Evolutionary conservation across 1,139 yeast species (phyloP).

Genomic region (Kodamaea plutei): DNA sequence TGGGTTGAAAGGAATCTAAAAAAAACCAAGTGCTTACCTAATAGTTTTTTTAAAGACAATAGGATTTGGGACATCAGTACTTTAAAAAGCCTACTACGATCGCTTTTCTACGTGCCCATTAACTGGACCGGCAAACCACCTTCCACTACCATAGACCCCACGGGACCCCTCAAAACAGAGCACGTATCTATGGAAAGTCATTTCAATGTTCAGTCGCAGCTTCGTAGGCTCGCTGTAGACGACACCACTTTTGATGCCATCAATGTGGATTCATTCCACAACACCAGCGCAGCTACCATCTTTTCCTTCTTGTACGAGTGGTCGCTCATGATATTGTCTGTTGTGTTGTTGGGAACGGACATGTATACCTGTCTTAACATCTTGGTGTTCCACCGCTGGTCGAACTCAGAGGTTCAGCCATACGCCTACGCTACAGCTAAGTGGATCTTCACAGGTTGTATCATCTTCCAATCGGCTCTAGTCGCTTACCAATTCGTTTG

Average conservation of each 20-base stretch:
- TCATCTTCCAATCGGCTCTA: constrained; percentile 64
- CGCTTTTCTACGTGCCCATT: too few relatives aligned
- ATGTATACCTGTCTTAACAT: constrained; percentile 75
- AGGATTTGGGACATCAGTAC: too few relatives aligned
- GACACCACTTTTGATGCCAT: constrained; percentile 36
- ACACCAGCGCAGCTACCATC: constrained; percentile 50
- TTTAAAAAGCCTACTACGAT: too few relatives aligned
- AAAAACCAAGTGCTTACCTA: too few relatives aligned
- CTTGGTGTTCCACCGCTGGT: constrained; percentile 75
- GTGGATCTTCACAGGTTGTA: constrained; percentile 84
- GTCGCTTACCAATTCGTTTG: constrained; percentile 54
- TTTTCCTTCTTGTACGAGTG: constrained; percentile 51
- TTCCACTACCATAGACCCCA: too few relatives aligned
- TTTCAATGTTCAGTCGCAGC: too few relatives aligned
- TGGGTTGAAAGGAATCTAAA: too few relatives aligned
- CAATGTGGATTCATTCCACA: constrained; percentile 47
- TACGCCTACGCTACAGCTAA: constrained; percentile 56
- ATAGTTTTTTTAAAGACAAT: too few relatives aligned
- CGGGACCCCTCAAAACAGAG: too few relatives aligned
- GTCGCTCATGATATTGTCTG: constrained; percentile 47
- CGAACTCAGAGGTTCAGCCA: constrained; percentile 53
- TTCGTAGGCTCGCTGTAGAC: not conserved
- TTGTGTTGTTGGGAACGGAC: constrained; percentile 66
- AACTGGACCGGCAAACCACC: too few relatives aligned
- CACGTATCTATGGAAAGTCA: too few relatives aligned